Conservation (phyloP, 768 basidiomycete genomes). For the Leccinum olivaceopallidum region DNA sequence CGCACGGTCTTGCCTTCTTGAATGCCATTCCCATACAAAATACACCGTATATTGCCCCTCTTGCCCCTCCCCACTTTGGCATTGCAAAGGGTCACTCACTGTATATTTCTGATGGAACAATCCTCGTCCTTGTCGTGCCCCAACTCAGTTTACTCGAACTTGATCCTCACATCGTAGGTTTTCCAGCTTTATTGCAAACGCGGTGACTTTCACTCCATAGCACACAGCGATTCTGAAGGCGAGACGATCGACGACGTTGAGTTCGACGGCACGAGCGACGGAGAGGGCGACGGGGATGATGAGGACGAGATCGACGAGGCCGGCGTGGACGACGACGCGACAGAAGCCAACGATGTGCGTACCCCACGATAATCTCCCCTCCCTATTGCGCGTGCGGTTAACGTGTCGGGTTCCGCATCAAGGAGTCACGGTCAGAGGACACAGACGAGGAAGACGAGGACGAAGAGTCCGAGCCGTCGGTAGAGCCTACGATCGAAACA, state of each 20-base stretch:
- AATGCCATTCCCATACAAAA: no score
- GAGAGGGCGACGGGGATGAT: conserved; percentile 38
- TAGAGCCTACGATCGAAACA: conserved; percentile 32
- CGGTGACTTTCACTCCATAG: conserved; percentile 35
- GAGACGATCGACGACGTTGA: conserved; percentile 61
- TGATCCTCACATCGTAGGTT: no score
- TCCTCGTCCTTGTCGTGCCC: no score
- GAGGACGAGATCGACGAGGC: conserved; percentile 61
- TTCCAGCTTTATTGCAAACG: not conserved
- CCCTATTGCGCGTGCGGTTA: conserved; percentile 1
- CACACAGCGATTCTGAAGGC: conserved; percentile 62
- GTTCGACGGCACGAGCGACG: conserved; percentile 47
- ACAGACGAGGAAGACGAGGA: conserved; percentile 59
- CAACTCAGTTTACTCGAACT: no score
- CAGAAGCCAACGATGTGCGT: conserved; percentile 73
- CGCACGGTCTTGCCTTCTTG: no score
- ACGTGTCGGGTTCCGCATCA: conserved; percentile 8
- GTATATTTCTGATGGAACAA: no score
- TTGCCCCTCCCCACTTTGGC: no score
- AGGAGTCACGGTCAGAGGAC: conserved; percentile 62
- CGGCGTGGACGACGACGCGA: conserved; percentile 55
- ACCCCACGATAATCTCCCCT: not conserved
- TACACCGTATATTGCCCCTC: no score
- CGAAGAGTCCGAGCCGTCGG: conserved; percentile 44
- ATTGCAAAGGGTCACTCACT: no score